These are phyloP conservation scores for Diaporthe australafricana DNA, from an alignment of 2,329 filamentous ascomycete genomes.

Conservation along the genomic window DNA sequence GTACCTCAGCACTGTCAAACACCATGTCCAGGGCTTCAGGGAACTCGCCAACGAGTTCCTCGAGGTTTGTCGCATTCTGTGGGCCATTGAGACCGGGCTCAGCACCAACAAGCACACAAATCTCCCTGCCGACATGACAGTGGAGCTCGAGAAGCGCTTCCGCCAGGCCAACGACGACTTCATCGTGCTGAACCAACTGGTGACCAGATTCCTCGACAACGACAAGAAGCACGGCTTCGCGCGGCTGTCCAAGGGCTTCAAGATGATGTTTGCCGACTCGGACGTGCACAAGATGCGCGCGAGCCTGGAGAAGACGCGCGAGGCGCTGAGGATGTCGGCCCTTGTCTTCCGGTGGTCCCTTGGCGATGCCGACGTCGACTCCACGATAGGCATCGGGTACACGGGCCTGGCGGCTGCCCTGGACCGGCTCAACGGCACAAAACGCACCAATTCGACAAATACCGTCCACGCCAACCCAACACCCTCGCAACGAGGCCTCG, in stretches of 20 bases:
- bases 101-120: slow-evolving; percentile 58
- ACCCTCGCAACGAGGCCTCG: background rate
- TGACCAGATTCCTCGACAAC: slow-evolving; percentile 70
- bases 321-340: slow-evolving; percentile 72
- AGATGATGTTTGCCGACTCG: slow-evolving; percentile 71
- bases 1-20: slow-evolving; percentile 68
- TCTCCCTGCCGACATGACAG: slow-evolving; percentile 69
- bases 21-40: slow-evolving; percentile 66
- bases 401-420: slow-evolving; percentile 74
- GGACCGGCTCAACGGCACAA: slow-evolving; percentile 55
- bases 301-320: slow-evolving; percentile 68
- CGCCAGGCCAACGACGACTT: slow-evolving; percentile 71
- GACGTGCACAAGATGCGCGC: slow-evolving; percentile 71
- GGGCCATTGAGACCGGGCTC: slow-evolving; percentile 77
- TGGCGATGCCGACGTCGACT: slow-evolving; percentile 68
- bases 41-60: slow-evolving; percentile 74
- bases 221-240: slow-evolving; percentile 72
- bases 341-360: slow-evolving; percentile 75
- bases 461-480: slow-evolving; percentile 25
- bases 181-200: slow-evolving; percentile 71
- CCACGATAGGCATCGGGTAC: slow-evolving; percentile 73
- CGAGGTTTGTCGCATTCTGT: slow-evolving; percentile 73
- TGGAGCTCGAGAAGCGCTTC: slow-evolving; percentile 75
- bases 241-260: slow-evolving; percentile 70
- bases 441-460: slow-evolving; percentile 39